Percentiles rank a stretch among this genome's conserved stretches.
phyloP scores from a whole-genome alignment of 2,329 filamentous ascomycete genomes.

The Monosporascus sp. region DNA sequence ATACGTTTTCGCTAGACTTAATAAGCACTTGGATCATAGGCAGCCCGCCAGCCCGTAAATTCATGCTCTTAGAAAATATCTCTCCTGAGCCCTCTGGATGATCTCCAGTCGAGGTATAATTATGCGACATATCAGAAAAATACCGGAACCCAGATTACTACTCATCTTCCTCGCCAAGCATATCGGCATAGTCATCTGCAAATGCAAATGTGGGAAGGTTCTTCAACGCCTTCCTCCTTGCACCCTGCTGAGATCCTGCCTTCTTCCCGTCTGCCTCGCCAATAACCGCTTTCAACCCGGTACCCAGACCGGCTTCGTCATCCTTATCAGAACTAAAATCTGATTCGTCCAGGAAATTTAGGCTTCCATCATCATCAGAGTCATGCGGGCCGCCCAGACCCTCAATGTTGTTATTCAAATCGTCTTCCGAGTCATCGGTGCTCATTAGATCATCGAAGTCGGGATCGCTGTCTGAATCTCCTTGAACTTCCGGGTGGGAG shows the following conservation, averaged over 20 bases:
- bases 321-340: slow-evolving; percentile 35
- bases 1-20: no score
- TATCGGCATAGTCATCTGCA: slow-evolving; percentile 84
- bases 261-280: slow-evolving; percentile 39
- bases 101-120: no score
- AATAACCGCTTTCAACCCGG: slow-evolving; percentile 34
- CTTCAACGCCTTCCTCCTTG: slow-evolving; percentile 80
- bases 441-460: slow-evolving; percentile 39
- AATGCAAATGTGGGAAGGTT: slow-evolving; percentile 89
- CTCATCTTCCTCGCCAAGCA: slow-evolving; percentile 59
- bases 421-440: slow-evolving; percentile 43
- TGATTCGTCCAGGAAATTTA: slow-evolving; percentile 28
- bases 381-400: slow-evolving; percentile 36
- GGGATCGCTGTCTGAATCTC: slow-evolving; percentile 45
- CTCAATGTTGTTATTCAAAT: slow-evolving; percentile 40
- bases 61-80: no score
- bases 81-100: no score
- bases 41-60: no score
- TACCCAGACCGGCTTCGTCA: slow-evolving; percentile 35
- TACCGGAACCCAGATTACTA: slow-evolving; percentile 4
- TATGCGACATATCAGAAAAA: neutral
- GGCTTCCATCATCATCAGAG: slow-evolving; percentile 33
- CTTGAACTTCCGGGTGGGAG: slow-evolving; percentile 72
- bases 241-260: slow-evolving; percentile 35
- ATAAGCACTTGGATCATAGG: no score